phyloP scores from a whole-genome alignment of 306 rosid genomes.

The Abrus precatorius region DNA sequence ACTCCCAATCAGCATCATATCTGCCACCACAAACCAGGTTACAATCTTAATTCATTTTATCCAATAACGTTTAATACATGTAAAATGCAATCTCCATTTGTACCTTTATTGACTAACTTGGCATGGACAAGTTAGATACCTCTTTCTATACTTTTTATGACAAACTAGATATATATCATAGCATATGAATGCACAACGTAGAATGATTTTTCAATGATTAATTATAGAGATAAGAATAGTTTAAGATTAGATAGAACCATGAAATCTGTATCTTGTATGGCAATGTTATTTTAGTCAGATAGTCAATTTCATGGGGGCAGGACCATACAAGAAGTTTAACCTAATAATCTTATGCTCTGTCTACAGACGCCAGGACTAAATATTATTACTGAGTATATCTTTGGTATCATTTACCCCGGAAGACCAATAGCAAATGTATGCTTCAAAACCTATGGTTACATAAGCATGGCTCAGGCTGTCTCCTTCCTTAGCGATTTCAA shows the following conservation, averaged over 20 bases:
- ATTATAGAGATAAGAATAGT: background rate
- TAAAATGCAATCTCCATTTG: background rate
- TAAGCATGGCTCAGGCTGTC: constrained; percentile 81
- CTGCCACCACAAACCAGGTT: constrained; percentile 94
- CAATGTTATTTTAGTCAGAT: background rate
- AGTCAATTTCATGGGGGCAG: background rate
- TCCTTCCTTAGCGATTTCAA: constrained; percentile 82
- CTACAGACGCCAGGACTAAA: constrained; percentile 81
- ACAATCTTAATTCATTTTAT: constrained; percentile 20
- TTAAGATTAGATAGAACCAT: background rate
- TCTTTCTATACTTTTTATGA: background rate
- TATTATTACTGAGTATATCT: constrained; percentile 76
- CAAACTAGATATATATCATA: constrained; percentile 3
- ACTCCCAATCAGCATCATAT: constrained; percentile 84
- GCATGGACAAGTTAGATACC: background rate
- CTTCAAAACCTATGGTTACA: constrained; percentile 83
- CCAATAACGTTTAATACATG: background rate
- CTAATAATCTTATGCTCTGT: constrained; percentile 24
- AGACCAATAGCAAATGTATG: constrained; percentile 87
- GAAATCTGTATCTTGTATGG: background rate
- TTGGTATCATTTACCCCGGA: constrained; percentile 76
- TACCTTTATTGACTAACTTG: background rate
- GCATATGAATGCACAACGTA: background rate
- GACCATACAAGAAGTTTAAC: background rate
- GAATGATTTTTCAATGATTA: background rate